Base-by-base conservation (phyloP, 1,284 basidiomycete species). In the Naganishia sp. region DNA sequence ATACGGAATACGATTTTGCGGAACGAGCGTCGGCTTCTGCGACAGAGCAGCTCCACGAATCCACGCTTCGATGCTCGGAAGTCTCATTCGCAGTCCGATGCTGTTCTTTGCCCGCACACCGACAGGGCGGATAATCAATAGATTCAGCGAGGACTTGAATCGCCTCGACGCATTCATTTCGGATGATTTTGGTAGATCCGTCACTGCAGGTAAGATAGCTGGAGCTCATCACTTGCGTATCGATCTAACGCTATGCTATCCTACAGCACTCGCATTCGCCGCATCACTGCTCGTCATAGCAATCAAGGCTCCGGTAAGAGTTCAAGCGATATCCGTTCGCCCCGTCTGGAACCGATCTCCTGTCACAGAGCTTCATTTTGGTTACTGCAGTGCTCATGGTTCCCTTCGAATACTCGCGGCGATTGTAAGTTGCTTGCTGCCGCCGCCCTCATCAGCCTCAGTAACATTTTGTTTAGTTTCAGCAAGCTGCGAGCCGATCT, bases 41-140 rank as follows among this genome's bases (percentile, higher is more conserved):
- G 82, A 82, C 58, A 78, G 88, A 32, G 79, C 82, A 6, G 87
- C 87, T 0, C 86, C 86, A 68, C 82, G 76, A 23, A 79, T 92
- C 49, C 90, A 89, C 78, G 83, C 81, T 71, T 77, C 78, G 52
- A 85, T 86, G 13, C 80, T 87, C 55, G 77, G 72, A 35, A 82
- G 82, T 23, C 85, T 92, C 10, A 77, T 90, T 25, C 79, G 82
- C 11, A 89, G 89, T 0, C 89, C 90, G 0, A 80, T 88, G 52
- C 83, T 86, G 3, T 92, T 90, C 79, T 92, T 92, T 73, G 91
- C 94, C 71, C 89, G 87, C 0, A 92, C 90, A 0, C 90, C 91
- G 0, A 84, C 89, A 66, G 90, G 90, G 77, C 77, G 78, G 69
- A 74, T 85, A 61, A 76, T 84, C 71, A 81, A 81, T 70, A 73